These are phyloP conservation scores for Colletotrichum sp. DNA, from an alignment of 2,329 filamentous ascomycete species.

Conservation along the genomic window DNA sequence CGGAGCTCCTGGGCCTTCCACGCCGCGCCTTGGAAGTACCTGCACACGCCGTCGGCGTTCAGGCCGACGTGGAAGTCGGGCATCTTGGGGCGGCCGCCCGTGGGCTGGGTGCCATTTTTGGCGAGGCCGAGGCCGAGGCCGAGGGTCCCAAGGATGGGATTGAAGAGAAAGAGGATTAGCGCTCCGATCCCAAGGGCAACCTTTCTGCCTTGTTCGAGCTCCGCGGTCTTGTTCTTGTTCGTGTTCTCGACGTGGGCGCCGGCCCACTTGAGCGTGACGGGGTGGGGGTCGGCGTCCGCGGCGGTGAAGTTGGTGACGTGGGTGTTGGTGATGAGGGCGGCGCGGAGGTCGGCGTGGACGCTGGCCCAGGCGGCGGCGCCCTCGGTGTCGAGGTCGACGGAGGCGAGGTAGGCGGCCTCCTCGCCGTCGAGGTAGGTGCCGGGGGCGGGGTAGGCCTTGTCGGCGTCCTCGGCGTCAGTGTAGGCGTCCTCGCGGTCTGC, in stretches of 20 bases:
- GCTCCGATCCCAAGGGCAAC: too few relatives aligned
- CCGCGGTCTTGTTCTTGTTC: neutral
- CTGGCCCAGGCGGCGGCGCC: neutral
- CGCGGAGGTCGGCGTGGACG: neutral
- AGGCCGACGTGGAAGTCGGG: constrained; percentile 8
- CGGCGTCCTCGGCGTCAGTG: neutral
- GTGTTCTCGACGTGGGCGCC: neutral
- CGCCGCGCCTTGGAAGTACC: neutral
- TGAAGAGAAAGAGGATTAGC: too few relatives aligned
- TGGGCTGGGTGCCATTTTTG: neutral
- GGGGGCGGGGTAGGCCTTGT: neutral
- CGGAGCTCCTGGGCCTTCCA: constrained; percentile 9
- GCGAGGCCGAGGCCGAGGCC: too few relatives aligned
- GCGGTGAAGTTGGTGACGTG: neutral
- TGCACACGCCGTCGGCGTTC: neutral
- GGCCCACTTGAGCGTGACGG: neutral
- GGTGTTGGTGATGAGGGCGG: neutral
- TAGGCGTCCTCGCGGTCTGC: neutral
- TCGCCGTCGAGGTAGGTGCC: neutral
- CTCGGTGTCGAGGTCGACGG: neutral
- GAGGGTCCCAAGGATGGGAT: fast-evolving
- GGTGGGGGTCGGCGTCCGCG: neutral
- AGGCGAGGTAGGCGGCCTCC: neutral
- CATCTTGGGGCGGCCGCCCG: neutral
- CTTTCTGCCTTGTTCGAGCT: neutral